Conservation (phyloP, 495 filamentous ascomycete species). For the Amniculicola lignicola region DNA sequence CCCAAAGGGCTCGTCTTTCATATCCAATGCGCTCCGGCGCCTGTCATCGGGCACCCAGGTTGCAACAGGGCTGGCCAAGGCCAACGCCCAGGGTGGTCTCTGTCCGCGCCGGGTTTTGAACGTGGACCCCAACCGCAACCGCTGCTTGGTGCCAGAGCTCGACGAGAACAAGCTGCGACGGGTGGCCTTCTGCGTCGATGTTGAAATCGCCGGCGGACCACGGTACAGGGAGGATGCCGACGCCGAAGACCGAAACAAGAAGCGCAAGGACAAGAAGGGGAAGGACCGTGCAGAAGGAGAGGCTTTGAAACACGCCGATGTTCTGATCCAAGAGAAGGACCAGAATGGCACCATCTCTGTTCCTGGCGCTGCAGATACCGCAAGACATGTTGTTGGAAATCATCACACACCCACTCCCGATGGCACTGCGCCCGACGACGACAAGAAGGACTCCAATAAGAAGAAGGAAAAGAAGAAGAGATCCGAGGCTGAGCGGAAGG, state of each 20-base stretch:
- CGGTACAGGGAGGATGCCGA: constrained; percentile 51
- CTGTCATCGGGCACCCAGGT: constrained; percentile 59
- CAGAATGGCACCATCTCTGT: constrained; percentile 46
- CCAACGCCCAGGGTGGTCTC: constrained; percentile 50
- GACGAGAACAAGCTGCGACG: constrained; percentile 75
- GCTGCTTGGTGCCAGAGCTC: constrained; percentile 75
- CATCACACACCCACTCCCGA: constrained; percentile 35
- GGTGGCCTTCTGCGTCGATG: constrained; percentile 94
- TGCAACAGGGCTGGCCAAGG: constrained; percentile 44
- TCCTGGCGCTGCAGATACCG: constrained; percentile 41
- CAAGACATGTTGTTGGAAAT: constrained; percentile 18
- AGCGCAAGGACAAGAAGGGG: constrained; percentile 61
- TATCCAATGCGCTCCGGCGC: constrained; percentile 76
- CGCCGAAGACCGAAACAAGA: constrained; percentile 45
- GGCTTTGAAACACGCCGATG: constrained; percentile 61
- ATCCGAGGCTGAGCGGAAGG: constrained; percentile 81
- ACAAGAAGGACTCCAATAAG: constrained; percentile 53
- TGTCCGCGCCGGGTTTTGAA: constrained; percentile 83
- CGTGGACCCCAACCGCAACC: constrained; percentile 71
- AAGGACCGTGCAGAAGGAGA: constrained; percentile 68
- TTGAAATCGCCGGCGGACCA: constrained; percentile 82
- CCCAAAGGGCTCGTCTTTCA: constrained; percentile 66
- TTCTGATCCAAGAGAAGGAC: constrained; percentile 58
- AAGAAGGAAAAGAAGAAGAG: constrained; percentile 92
- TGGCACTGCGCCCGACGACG: constrained; percentile 35